Percentiles rank a stretch among this genome's conserved stretches.
Evolutionary conservation across 192 early-diverging fungal species (phyloP).

Genomic region (Diversispora eburnea): DNA sequence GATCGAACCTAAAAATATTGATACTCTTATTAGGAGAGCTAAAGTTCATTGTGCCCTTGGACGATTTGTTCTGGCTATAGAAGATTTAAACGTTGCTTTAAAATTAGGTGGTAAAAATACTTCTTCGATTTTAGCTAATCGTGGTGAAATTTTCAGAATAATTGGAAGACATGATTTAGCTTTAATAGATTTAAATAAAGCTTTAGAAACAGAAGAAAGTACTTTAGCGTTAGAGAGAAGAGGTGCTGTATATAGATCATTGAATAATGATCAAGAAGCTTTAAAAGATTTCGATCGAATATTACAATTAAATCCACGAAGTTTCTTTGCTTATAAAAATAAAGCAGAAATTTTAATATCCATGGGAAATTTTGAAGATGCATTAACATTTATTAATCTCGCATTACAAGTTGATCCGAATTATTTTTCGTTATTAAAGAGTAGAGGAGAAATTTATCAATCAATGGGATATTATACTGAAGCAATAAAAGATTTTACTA

Average conservation of each 20-base stretch:
- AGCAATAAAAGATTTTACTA: not conserved
- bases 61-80: not conserved
- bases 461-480: not conserved
- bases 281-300: slow-evolving; percentile 1
- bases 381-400: not conserved
- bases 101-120: not conserved
- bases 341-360: not conserved
- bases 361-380: slow-evolving; percentile 2
- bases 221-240: slow-evolving; percentile 1
- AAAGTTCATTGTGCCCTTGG: slow-evolving; percentile 7
- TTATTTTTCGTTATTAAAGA: not conserved
- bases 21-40: slow-evolving; percentile 1
- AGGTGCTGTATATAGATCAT: not conserved
- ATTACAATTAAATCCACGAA: not conserved
- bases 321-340: not conserved
- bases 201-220: slow-evolving; percentile 1
- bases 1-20: slow-evolving; percentile 1
- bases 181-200: slow-evolving; percentile 4
- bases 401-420: slow-evolving; percentile 5
- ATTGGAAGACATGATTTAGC: not conserved
- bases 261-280: not conserved
- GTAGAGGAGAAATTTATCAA: slow-evolving; percentile 5
- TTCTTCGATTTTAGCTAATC: slow-evolving; percentile 8
- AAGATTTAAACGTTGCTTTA: not conserved
- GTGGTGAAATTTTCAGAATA: slow-evolving; percentile 22